Evolutionary conservation across 2,329 filamentous ascomycete species (phyloP), one percentile per base, ranked within the genome.

Genomic region (Apiospora hydei): DNA sequence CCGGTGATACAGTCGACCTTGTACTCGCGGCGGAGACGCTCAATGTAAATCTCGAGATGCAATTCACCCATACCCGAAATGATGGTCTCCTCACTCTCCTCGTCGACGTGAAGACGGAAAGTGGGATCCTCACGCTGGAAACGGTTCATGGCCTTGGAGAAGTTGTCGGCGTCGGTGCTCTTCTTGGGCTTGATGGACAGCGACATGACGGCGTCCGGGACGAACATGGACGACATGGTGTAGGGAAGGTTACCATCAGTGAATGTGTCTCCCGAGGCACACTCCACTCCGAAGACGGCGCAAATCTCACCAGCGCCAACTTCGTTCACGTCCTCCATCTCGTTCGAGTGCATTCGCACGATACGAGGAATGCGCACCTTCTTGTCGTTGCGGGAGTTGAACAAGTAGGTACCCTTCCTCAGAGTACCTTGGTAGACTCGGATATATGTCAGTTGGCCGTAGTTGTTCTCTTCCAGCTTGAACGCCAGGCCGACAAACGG

Each of bases 91-190:
- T 97, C 93, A 75, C 93, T 96, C 85, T 99, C 96, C 21, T 90
- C 84, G 80, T 99, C 96, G 78, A 98, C 95, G 78, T 94, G 93
- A 49, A 99, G 94, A 70, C 96, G 91, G 90, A 99, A 99, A 16
- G 96, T 99, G 4, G 96, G 96, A 79, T 99, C 96, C 84, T 99
- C 96, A 75, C 96, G 93, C 84, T 98, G 96, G 89, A 99, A 99
- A 77, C 96, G 94, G 82, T 96, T 96, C 91, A 99, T 98, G 77
- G 96, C 96, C 86, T 99, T 99, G 80, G 92, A 95, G 88, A 99
- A 99, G 86, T 97, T 96, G 81, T 94, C 91, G 72, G 93, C 91
- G 79, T 99, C 96, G 82, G 94, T 96, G 81, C 90, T 95, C 82
- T 94, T 91, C 88, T 98, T 98, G 67, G 96, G 96, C 84, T 94